Conservation (phyloP, 352 stramenopile species). For the Thalassiosira mediterranea region DNA sequence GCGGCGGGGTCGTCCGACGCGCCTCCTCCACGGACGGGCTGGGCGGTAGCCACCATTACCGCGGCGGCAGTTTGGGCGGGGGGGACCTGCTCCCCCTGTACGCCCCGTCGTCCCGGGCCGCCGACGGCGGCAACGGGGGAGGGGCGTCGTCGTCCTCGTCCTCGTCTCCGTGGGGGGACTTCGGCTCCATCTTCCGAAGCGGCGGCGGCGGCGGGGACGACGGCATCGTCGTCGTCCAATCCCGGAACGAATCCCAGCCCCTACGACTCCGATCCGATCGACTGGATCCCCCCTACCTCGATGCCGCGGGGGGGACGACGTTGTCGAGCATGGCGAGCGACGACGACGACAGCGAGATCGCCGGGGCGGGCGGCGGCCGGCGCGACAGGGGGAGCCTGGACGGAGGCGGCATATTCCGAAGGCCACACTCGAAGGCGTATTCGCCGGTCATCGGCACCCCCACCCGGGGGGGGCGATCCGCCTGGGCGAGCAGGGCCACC, state of each 20-base stretch:
- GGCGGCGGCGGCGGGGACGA: too few relatives aligned
- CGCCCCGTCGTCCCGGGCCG: too few relatives aligned
- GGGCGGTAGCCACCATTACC: too few relatives aligned
- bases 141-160: background rate
- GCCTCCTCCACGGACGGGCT: background rate
- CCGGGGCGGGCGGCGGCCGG: background rate
- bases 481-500: background rate
- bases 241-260: background rate
- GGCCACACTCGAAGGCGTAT: background rate
- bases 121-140: too few relatives aligned
- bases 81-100: background rate
- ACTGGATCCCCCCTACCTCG: background rate
- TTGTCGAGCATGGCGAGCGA: background rate
- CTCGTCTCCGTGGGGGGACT: background rate
- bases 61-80: too few relatives aligned
- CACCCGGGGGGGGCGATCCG: background rate
- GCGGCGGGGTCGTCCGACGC: background rate
- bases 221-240: background rate
- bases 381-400: background rate
- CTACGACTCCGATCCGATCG: background rate
- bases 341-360: background rate
- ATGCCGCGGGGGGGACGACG: too few relatives aligned
- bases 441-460: slow-evolving; percentile 2
- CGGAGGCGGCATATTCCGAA: background rate
- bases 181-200: background rate